Evolutionary conservation across 2,329 filamentous ascomycete genomes (phyloP).

Genomic region (Talaromyces sp.): DNA sequence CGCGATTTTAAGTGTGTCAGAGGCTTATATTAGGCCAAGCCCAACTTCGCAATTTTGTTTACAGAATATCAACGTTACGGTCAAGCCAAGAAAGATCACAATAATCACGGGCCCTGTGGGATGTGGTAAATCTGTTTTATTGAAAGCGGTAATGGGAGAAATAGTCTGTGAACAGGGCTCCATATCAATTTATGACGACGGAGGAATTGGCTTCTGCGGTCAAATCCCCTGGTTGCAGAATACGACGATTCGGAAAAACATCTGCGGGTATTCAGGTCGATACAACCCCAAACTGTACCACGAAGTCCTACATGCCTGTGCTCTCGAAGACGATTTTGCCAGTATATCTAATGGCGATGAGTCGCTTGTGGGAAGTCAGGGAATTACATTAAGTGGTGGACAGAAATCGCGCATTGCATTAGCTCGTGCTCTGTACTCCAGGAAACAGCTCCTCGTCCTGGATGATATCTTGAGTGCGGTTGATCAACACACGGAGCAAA

Average conservation of each 20-base stretch:
- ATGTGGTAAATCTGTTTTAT: constrained; percentile 52
- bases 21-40: constrained; percentile 3
- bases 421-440: constrained; percentile 51
- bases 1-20: neutral
- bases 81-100: constrained; percentile 44
- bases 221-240: constrained; percentile 31
- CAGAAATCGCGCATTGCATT: constrained; percentile 49
- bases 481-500: constrained; percentile 7
- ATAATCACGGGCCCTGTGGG: constrained; percentile 52
- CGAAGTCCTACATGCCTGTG: constrained; percentile 27
- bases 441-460: constrained; percentile 9
- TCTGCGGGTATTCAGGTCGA: constrained; percentile 25
- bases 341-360: constrained; percentile 40
- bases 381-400: constrained; percentile 50
- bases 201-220: constrained; percentile 39
- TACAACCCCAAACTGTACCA: constrained; percentile 27
- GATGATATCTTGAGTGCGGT: constrained; percentile 15
- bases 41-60: constrained; percentile 23
- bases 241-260: constrained; percentile 30
- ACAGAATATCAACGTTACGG: constrained; percentile 38
- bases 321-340: constrained; percentile 37
- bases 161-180: constrained; percentile 34
- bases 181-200: constrained; percentile 25
- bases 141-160: constrained; percentile 46
- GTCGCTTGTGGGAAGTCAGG: constrained; percentile 50